phyloP scores from a whole-genome alignment of 805 yeast genomes.

The Isabelozyma pseudorhagii region DNA sequence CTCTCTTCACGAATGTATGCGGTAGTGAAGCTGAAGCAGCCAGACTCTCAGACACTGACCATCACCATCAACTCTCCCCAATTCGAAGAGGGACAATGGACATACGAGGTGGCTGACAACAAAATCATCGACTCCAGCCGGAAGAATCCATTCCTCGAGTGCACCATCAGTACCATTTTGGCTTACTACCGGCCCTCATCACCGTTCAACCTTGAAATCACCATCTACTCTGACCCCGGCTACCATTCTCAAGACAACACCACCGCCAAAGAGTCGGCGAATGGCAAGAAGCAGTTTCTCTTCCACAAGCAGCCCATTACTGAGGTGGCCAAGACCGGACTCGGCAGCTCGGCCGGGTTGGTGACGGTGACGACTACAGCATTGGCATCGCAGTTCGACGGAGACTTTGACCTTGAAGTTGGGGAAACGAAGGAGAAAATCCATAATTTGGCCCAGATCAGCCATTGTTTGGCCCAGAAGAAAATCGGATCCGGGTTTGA shows the following conservation, averaged over 20 bases:
- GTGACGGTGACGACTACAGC: constrained; percentile 79
- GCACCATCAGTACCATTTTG: constrained; percentile 55
- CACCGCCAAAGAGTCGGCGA: constrained; percentile 23
- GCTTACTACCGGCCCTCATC: constrained; percentile 44
- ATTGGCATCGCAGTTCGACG: constrained; percentile 46
- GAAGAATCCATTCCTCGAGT: constrained; percentile 74
- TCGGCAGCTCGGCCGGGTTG: constrained; percentile 94
- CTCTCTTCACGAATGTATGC: constrained; percentile 90
- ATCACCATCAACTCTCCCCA: constrained; percentile 71
- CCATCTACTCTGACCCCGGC: constrained; percentile 79
- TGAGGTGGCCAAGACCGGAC: constrained; percentile 86
- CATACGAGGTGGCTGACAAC: constrained; percentile 14
- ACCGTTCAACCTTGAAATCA: constrained; percentile 42
- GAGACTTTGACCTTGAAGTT: constrained; percentile 14
- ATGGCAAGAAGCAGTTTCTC: constrained; percentile 45
- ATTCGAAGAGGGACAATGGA: constrained; percentile 31
- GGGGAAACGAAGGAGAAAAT: constrained; percentile 36
- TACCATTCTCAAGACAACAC: constrained; percentile 76
- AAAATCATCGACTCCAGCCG: constrained; percentile 15
- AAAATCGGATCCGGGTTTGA: constrained; percentile 97
- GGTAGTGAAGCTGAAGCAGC: constrained; percentile 29
- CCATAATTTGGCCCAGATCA: constrained; percentile 83
- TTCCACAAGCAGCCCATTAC: constrained; percentile 60
- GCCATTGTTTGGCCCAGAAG: constrained; percentile 92
- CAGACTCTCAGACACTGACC: constrained; percentile 8